phyloP scores from a whole-genome alignment of 148 eudicot genomes.

The Vaccinium macrocarpon region DNA sequence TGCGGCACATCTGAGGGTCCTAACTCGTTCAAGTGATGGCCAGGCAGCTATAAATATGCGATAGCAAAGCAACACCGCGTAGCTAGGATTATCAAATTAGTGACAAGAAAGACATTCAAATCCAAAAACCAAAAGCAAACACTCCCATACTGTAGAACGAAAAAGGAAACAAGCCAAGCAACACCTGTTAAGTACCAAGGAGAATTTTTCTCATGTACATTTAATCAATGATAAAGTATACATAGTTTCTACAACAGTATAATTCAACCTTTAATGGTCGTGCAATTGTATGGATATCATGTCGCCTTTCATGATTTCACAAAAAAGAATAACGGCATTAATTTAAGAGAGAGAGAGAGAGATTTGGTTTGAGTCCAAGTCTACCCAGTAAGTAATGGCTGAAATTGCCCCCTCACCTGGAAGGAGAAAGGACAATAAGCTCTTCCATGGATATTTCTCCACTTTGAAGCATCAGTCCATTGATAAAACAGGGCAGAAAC shows the following conservation, averaged over 20 bases:
- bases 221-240: slow-evolving; percentile 16
- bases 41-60: neutral
- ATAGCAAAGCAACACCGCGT: neutral
- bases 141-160: neutral
- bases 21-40: neutral
- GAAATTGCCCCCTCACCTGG: slow-evolving; percentile 1
- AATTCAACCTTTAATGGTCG: slow-evolving; percentile 4
- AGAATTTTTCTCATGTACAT: neutral
- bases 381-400: slow-evolving; percentile 12
- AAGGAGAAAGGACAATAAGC: neutral
- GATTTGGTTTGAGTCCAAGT: neutral
- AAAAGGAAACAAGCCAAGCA: neutral
- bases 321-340: neutral
- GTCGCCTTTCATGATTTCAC: neutral
- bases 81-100: neutral
- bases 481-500: neutral
- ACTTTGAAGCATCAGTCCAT: neutral
- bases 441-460: slow-evolving; percentile 14
- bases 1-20: neutral
- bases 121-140: neutral
- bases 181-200: neutral
- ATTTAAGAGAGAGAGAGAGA: neutral
- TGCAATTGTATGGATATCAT: neutral
- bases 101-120: neutral
- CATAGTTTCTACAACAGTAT: slow-evolving; percentile 13